These are phyloP conservation scores for Ocimum tenuiflorum DNA, from an alignment of 257 asterid genomes.

Conservation along the genomic window DNA sequence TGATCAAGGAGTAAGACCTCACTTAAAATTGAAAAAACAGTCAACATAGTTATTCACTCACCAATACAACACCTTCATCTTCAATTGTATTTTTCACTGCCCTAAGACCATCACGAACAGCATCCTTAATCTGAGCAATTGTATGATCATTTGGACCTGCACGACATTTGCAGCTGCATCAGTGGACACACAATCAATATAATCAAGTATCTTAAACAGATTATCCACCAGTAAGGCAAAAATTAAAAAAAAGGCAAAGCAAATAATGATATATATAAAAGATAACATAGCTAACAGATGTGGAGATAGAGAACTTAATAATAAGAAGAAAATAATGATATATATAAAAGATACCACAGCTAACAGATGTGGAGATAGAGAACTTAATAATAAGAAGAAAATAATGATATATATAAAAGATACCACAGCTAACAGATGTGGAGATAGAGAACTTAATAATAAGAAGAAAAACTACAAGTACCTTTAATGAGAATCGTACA, in stretches of 20 bases:
- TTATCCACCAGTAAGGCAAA: neutral
- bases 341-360: neutral
- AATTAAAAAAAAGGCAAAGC: neutral
- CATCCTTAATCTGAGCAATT: slow-evolving; percentile 99
- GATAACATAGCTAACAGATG: neutral
- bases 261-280: neutral
- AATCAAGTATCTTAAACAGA: neutral
- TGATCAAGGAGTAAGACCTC: neutral
- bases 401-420: neutral
- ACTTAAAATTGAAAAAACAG: neutral
- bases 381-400: too few species aligned
- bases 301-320: neutral
- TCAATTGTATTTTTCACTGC: slow-evolving; percentile 89
- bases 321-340: neutral
- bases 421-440: neutral
- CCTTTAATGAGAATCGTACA: slow-evolving; percentile 98
- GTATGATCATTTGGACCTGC: slow-evolving; percentile 98
- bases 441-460: neutral
- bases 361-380: neutral
- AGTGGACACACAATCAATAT: slow-evolving; percentile 1
- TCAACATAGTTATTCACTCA: slow-evolving; percentile 28
- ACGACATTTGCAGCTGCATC: slow-evolving; percentile 9
- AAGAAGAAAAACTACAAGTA: slow-evolving; percentile 21
- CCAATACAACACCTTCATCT: slow-evolving; percentile 89
- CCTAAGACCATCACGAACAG: slow-evolving; percentile 95